Conservation (phyloP, 2,329 filamentous ascomycete species). For the Golovinomyces cichoracearum region DNA sequence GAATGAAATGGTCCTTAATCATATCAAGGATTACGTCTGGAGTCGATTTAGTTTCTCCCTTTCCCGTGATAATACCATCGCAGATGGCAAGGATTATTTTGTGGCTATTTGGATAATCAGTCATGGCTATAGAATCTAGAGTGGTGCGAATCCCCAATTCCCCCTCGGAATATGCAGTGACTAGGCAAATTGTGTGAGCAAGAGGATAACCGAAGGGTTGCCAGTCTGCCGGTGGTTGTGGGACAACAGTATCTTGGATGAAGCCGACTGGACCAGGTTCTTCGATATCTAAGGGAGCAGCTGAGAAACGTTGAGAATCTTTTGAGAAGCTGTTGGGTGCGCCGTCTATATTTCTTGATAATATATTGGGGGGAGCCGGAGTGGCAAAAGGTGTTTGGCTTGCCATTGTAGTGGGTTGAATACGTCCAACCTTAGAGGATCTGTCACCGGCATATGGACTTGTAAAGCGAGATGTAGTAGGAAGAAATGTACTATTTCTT, state of each 20-base stretch:
- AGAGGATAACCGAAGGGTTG: conserved; percentile 90
- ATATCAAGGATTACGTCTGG: conserved; percentile 76
- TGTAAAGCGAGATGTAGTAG: conserved; percentile 83
- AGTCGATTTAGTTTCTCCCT: conserved; percentile 65
- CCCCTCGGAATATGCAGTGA: conserved; percentile 93
- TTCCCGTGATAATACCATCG: conserved; percentile 90
- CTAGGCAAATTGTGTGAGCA: conserved; percentile 76
- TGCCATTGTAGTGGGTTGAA: conserved; percentile 70
- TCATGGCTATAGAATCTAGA: conserved; percentile 84
- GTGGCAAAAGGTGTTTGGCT: conserved; percentile 54
- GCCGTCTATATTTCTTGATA: conserved; percentile 43
- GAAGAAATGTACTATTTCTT: conserved; percentile 60
- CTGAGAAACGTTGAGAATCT: conserved; percentile 26
- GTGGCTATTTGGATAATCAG: conserved; percentile 97
- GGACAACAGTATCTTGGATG: conserved; percentile 84
- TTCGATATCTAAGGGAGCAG: conserved; percentile 30
- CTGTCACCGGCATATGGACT: conserved; percentile 62
- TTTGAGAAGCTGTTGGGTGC: conserved; percentile 40
- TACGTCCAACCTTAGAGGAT: conserved; percentile 21
- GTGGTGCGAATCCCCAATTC: conserved; percentile 80
- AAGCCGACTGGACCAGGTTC: conserved; percentile 71
- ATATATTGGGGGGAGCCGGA: conserved; percentile 39
- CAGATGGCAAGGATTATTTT: conserved; percentile 91
- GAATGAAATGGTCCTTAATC: conserved; percentile 74
- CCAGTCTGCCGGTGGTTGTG: conserved; percentile 88